Evolutionary conservation across 768 basidiomycete species (phyloP).

Genomic region (Auriscalpium orientale): DNA sequence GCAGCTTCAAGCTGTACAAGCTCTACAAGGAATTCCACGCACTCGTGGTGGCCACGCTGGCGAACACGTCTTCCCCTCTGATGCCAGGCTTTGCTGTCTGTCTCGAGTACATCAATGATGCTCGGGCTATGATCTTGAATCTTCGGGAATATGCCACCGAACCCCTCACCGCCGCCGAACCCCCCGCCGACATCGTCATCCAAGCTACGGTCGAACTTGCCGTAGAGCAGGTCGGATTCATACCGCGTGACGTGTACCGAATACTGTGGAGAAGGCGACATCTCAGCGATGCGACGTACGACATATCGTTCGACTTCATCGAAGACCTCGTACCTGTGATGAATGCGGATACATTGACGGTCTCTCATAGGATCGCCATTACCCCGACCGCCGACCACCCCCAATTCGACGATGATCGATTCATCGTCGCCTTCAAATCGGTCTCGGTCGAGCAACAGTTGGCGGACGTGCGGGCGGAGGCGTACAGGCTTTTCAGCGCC

Average conservation of each 20-base stretch:
- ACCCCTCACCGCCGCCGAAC: too few relatives aligned
- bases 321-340: neutral
- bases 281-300: neutral
- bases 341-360: too few relatives aligned
- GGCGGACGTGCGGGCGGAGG: neutral
- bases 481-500: neutral
- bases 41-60: too few relatives aligned
- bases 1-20: neutral
- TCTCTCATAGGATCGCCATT: too few relatives aligned
- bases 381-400: neutral
- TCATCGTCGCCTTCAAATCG: neutral
- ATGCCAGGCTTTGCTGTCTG: too few relatives aligned
- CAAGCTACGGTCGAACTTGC: neutral
- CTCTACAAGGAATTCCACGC: too few relatives aligned
- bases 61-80: too few relatives aligned
- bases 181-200: neutral
- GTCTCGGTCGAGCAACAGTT: neutral
- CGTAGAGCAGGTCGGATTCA: neutral
- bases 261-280: neutral
- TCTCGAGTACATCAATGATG: too few relatives aligned
- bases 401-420: neutral
- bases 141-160: too few relatives aligned
- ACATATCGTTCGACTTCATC: neutral
- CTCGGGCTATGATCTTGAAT: too few relatives aligned
- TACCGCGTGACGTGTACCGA: neutral